Base-by-base conservation (phyloP, 371 early-diverging fungal genomes). In the Mortierella sp. region DNA sequence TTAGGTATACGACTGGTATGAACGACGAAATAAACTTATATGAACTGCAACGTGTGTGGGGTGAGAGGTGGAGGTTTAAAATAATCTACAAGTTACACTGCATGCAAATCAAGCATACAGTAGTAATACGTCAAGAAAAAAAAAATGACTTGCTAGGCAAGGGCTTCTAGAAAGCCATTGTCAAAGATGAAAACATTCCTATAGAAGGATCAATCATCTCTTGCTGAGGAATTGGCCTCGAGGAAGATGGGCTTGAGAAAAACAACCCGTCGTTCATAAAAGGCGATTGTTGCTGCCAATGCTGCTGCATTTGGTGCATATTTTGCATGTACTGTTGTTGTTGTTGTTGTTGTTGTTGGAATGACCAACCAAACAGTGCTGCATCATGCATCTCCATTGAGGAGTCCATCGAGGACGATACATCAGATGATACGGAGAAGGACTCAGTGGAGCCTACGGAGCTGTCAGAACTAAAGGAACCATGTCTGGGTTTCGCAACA, bases 401-500 rank as follows among this genome's bases (percentile, higher is more conserved):
- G 0, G 51, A 11, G 43, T 58, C 66, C n/a, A 37, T 35, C 18
- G 32, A 2, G 24, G 39, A 2, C 16, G 39, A 22, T 45, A 58
- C 43, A 37, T 58, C 45, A 39, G 57, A 66, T 10, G 61, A 59
- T 26, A 16, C 35, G 37, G 43, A 49, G 10, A 30, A 49, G 32
- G 62, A 60, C 9, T 24, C 39, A 28, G 47, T 35, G 11, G 52
- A 60, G 9, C 28, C 54, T 2, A 18, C 12, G 9, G 68, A 68
- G 32, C 62, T 37, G 1, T 28, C 49, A 28, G 68, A 61, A 62
- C 62, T 68, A 22, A 68, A 32, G 16, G 68, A 68, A 16, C 62
- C 62, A 3, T 68, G 68, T 26, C 68, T 39, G 16, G 59, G 14
- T n/a, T 26, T n/a, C 14, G 32, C 26, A 52, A 49, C 49, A 49